Evolutionary conservation across 164 flowering plant species (phyloP), one percentile per base, ranked within the genome.

Genomic region (Annona cherimola): DNA sequence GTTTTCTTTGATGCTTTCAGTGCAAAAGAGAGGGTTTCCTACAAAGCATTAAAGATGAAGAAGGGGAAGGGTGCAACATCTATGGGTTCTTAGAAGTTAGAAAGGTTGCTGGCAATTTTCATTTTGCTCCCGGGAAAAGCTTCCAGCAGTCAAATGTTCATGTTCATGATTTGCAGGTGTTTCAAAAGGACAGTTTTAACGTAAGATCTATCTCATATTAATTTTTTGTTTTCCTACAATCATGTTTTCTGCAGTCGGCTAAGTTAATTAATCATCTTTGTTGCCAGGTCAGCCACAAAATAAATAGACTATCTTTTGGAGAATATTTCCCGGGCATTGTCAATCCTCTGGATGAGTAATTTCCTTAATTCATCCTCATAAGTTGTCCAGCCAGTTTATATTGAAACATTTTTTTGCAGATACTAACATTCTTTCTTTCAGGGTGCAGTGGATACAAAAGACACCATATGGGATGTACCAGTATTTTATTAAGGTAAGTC

Each of bases 21-120:
- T 90, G 96, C 82, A 84, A 86, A 76, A 75, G 96, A 68, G 96
- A 90, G 81, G 96, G 93, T 39, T 88, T 84, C 71, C 59, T 90
- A 41, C 85, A 90, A 74, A 84, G 77, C 73, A 69, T 90, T 60
- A 88, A 87, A 72, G 91, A 86, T 42, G 90, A 90, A 79, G 89
- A 82, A 8, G 96, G 96, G 68, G 96, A 90, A 87, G 96, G 96
- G 70, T 90, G 96, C 82, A 89, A 86, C 74, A 81, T 90, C n/a
- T 69, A 86, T 75, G 96, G 96, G 72, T 80, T 85, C 66, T 72
- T 90, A 74, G 91, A 88, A 81, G 90, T 90, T 45, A 90, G 86
- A 69, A 90, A 84, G 79, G 91, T 90, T 40, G 95, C 93, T 70
- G 95, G 95, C 60, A 87, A 79, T 73, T 86, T 90, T 69, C 92